Conservation (phyloP, 192 early-diverging fungal genomes). For the Mortierella claussenii region DNA sequence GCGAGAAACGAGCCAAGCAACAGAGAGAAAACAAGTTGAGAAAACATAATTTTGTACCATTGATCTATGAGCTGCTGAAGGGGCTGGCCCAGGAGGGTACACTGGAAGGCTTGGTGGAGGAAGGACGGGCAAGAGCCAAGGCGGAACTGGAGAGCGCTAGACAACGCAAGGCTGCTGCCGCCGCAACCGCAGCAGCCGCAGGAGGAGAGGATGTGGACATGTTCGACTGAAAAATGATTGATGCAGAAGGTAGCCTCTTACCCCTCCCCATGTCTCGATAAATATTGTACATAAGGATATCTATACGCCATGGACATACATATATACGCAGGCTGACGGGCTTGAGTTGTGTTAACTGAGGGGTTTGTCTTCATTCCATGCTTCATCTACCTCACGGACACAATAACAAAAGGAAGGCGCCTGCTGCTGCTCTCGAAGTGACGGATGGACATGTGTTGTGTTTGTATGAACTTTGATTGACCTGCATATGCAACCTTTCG, state of each 20-base stretch:
- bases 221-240: no score
- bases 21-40: conserved; percentile 75
- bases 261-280: no score
- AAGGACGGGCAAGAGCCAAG: conserved; percentile 59
- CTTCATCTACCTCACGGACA: no score
- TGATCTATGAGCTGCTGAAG: conserved; percentile 73
- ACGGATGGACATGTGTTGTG: background rate
- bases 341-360: no score
- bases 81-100: conserved; percentile 67
- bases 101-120: conserved; percentile 59
- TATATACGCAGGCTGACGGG: no score
- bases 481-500: no score
- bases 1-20: conserved; percentile 59
- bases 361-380: no score
- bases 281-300: no score
- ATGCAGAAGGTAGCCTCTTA: no score
- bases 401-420: no score
- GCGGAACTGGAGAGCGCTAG: conserved; percentile 37
- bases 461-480: no score
- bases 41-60: conserved; percentile 82
- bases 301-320: no score
- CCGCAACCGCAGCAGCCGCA: background rate
- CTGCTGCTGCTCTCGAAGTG: conserved; percentile 5
- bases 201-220: conserved; percentile 25
- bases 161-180: conserved; percentile 29